Evolutionary conservation across 352 stramenopile genomes (phyloP).

Genomic region (Stephanocyclus meneghinianus): DNA sequence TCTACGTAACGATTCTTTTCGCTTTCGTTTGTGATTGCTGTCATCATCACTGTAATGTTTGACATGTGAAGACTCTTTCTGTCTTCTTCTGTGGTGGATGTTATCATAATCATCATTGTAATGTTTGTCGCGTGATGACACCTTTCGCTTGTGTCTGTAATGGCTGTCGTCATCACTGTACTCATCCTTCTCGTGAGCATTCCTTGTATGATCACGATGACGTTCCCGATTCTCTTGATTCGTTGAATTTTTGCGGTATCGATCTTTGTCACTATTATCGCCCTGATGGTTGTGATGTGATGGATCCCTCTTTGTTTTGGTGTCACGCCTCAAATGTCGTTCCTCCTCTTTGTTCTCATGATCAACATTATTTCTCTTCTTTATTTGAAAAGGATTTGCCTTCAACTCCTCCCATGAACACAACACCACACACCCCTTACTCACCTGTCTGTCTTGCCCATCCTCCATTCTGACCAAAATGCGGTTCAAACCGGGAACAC

Average conservation of each 20-base stretch:
- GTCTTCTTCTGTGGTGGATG: neutral
- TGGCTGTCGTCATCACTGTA: neutral
- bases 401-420: constrained; percentile 66
- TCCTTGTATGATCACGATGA: neutral
- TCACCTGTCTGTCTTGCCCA: constrained; percentile 46
- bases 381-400: constrained; percentile 61
- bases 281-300: neutral
- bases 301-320: constrained; percentile 9
- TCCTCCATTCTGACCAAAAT: constrained; percentile 74
- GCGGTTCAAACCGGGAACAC: constrained; percentile 81
- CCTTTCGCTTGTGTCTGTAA: neutral
- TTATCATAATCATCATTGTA: constrained; percentile 1
- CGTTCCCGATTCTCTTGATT: constrained; percentile 3
- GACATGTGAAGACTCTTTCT: constrained; percentile 8
- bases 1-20: constrained; percentile 7
- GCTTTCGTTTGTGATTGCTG: constrained; percentile 1
- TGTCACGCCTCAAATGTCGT: neutral
- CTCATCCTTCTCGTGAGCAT: constrained; percentile 3
- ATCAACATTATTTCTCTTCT: neutral
- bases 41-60: constrained; percentile 22
- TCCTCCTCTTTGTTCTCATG: neutral
- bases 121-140: neutral
- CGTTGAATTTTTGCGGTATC: constrained; percentile 21
- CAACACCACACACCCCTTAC: constrained; percentile 61
- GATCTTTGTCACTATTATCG: constrained; percentile 14